These are phyloP conservation scores for Cladosporium sp. DNA, from an alignment of 2,329 filamentous ascomycete genomes.

Conservation along the genomic window DNA sequence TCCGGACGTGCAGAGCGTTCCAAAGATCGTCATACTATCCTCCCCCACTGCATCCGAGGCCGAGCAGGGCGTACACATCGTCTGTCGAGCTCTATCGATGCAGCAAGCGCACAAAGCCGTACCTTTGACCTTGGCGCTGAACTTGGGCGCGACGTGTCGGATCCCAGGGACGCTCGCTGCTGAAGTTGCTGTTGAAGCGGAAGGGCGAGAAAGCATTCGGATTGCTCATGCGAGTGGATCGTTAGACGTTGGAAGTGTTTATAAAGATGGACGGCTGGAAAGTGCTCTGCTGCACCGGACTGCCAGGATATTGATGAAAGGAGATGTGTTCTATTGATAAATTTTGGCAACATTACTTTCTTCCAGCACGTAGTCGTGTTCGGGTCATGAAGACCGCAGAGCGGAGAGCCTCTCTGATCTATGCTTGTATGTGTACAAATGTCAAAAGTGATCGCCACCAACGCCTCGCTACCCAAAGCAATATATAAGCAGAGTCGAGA, in stretches of 20 bases:
- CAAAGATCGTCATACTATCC: constrained; percentile 59
- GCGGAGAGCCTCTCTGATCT: not conserved
- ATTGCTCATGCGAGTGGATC: constrained; percentile 28
- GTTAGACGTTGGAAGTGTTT: constrained; percentile 26
- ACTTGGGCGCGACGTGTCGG: constrained; percentile 38
- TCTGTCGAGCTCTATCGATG: constrained; percentile 42
- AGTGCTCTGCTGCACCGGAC: constrained; percentile 28
- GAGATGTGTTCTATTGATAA: constrained; percentile 25
- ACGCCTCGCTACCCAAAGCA: constrained; percentile 12
- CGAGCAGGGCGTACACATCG: constrained; percentile 31
- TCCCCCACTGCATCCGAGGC: constrained; percentile 13
- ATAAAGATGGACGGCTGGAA: constrained; percentile 22
- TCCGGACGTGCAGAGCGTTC: constrained; percentile 48
- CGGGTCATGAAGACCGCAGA: not conserved
- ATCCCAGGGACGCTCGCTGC: constrained; percentile 26
- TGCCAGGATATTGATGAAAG: constrained; percentile 28
- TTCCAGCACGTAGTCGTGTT: not conserved
- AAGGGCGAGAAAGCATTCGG: constrained; percentile 20
- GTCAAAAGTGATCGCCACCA: not conserved
- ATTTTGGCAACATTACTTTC: not conserved
- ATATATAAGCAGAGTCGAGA: constrained; percentile 8
- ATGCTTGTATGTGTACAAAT: constrained; percentile 4
- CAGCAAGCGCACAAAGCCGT: constrained; percentile 42
- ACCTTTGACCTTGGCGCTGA: constrained; percentile 40
- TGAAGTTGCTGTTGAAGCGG: constrained; percentile 15